Conservation (phyloP, 768 basidiomycete species). For the Phaeotremella skinneri region DNA sequence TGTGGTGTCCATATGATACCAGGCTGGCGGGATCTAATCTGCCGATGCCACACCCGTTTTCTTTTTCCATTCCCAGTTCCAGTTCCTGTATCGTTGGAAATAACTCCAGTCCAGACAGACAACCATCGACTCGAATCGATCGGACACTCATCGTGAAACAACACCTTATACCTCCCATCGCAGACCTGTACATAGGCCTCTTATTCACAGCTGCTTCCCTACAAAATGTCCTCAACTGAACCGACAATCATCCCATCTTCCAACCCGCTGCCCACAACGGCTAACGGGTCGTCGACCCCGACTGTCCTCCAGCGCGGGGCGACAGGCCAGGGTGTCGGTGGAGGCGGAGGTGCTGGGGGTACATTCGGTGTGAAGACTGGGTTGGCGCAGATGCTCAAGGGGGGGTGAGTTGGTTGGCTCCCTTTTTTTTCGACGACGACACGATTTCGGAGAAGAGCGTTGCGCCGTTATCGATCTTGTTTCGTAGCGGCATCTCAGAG, state of each 20-base stretch:
- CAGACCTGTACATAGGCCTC: no score
- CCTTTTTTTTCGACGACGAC: constrained; percentile 6
- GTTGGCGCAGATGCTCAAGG: constrained; percentile 93
- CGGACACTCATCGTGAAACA: not conserved
- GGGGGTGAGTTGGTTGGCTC: constrained; percentile 20
- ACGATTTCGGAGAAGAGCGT: constrained; percentile 55
- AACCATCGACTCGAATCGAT: not conserved
- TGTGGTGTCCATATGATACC: no score
- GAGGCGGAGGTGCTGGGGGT: constrained; percentile 36
- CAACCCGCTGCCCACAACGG: constrained; percentile 20
- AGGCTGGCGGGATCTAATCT: not conserved
- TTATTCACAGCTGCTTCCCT: not conserved
- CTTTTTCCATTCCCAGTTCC: no score
- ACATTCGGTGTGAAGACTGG: constrained; percentile 73
- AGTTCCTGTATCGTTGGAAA: no score
- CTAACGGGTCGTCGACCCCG: constrained; percentile 39
- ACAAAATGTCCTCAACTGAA: constrained; percentile 23
- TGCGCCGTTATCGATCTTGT: no score
- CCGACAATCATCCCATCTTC: constrained; percentile 44
- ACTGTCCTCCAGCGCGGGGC: constrained; percentile 19
- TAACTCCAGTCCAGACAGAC: no score
- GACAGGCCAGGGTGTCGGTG: constrained; percentile 19
- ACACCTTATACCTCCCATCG: no score
- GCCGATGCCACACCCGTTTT: no score
- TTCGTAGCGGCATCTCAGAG: no score